phyloP scores from a whole-genome alignment of 176 grass and related monocot genomes.

The Juncus effusus region DNA sequence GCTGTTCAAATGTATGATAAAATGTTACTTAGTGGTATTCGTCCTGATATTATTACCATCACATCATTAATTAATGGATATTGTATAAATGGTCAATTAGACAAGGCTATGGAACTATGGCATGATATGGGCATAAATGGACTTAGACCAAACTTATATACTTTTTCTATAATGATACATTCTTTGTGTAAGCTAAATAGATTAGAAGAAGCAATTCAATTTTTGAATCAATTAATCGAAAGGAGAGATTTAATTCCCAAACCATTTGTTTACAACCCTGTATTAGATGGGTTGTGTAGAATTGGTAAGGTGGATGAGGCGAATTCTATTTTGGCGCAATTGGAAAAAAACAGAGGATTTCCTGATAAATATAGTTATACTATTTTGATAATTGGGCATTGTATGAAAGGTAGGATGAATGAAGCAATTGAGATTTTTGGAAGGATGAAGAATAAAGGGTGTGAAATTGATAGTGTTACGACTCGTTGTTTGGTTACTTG shows the following conservation, averaged over 20 bases:
- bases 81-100: conserved; percentile 57
- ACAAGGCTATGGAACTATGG: conserved; percentile 70
- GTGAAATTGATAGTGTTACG: conserved; percentile 61
- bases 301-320: conserved; percentile 68
- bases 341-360: conserved; percentile 55
- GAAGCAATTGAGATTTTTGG: conserved; percentile 65
- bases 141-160: conserved; percentile 65
- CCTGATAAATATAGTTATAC: conserved; percentile 97
- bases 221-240: conserved; percentile 56
- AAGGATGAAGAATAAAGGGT: conserved; percentile 68
- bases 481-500: conserved; percentile 69
- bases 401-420: conserved; percentile 82
- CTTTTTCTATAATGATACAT: conserved; percentile 72
- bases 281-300: conserved; percentile 79
- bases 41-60: conserved; percentile 83
- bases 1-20: conserved; percentile 58
- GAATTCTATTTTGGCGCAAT: conserved; percentile 48
- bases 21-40: conserved; percentile 48
- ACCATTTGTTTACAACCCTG: conserved; percentile 79
- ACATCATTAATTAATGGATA: conserved; percentile 96
- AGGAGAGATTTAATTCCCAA: conserved; percentile 56
- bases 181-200: conserved; percentile 69
- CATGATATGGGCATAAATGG: conserved; percentile 51
- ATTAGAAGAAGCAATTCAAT: conserved; percentile 47
- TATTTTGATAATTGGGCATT: conserved; percentile 85